Evolutionary conservation across 352 stramenopile species (phyloP).

Genomic region (Globisporangium lucens): DNA sequence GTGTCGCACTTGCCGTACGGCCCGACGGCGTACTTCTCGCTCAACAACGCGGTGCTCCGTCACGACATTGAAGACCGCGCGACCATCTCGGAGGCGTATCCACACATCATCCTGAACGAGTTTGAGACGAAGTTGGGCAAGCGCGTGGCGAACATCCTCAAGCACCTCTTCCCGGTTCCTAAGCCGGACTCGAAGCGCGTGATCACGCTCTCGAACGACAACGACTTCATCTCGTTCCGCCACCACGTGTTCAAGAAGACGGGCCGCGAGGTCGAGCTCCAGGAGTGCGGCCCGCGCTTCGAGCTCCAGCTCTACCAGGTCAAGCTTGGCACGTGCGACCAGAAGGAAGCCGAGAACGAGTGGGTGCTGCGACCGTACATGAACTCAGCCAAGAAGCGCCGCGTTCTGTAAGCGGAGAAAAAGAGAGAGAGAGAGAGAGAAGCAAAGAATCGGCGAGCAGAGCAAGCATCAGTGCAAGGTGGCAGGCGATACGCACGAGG

Average conservation of each 20-base stretch:
- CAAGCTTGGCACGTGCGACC: constrained; percentile 97
- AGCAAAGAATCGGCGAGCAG: not conserved
- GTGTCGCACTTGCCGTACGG: constrained; percentile 99
- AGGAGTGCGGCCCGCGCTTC: constrained; percentile 97
- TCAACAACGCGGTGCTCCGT: constrained; percentile 96
- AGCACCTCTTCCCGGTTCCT: constrained; percentile 98
- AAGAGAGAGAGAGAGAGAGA: not conserved
- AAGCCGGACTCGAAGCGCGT: constrained; percentile 96
- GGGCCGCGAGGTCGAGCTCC: constrained; percentile 90
- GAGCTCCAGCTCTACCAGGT: constrained; percentile 98
- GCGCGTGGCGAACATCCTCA: constrained; percentile 97
- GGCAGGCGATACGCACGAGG: not conserved
- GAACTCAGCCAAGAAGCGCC: constrained; percentile 98
- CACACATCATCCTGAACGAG: constrained; percentile 97
- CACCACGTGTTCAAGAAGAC: constrained; percentile 98
- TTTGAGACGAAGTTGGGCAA: constrained; percentile 95
- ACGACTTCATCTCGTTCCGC: constrained; percentile 99
- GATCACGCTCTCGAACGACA: constrained; percentile 97
- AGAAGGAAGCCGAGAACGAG: constrained; percentile 99
- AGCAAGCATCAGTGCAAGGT: not conserved
- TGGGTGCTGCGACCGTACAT: constrained; percentile 99
- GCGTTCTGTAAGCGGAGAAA: constrained; percentile 62
- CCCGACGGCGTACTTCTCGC: constrained; percentile 98
- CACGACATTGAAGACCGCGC: constrained; percentile 98
- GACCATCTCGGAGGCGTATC: constrained; percentile 92